These are phyloP conservation scores for Talaromyces stipitatus DNA, from an alignment of 495 filamentous ascomycete genomes.

Conservation along the genomic window DNA sequence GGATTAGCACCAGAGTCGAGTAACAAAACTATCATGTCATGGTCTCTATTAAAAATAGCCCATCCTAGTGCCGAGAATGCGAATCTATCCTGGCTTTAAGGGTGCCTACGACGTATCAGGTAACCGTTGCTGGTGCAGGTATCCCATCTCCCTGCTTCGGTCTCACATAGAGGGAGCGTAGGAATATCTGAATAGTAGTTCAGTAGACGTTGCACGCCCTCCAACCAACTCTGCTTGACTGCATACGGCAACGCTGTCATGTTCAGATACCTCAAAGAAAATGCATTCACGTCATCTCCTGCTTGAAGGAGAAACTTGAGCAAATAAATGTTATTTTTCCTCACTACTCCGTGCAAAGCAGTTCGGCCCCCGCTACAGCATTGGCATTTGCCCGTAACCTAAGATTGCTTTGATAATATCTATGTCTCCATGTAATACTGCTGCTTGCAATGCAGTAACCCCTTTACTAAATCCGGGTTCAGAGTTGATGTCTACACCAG, in stretches of 20 bases:
- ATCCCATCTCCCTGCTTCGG: no score
- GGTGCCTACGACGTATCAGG: no score
- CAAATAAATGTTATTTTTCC: conserved; percentile 9
- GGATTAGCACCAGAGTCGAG: background rate
- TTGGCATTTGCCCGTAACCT: conserved; percentile 17
- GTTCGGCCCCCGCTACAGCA: conserved; percentile 9
- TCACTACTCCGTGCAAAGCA: conserved; percentile 11
- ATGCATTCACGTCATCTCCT: conserved; percentile 11
- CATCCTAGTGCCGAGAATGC: background rate
- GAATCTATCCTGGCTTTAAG: no score
- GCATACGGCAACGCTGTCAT: conserved; percentile 11
- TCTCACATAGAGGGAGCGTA: background rate
- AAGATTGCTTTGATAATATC: background rate
- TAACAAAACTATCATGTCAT: background rate
- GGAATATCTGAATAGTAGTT: background rate
- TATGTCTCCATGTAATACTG: background rate
- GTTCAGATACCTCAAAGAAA: background rate
- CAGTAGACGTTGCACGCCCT: background rate
- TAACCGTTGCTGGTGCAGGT: no score
- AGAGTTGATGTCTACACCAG: conserved; percentile 2
- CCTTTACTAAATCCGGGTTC: background rate
- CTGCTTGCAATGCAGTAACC: conserved; percentile 6
- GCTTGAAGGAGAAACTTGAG: conserved; percentile 6
- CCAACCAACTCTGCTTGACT: background rate
- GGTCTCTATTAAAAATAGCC: background rate